A percentile compares a stretch with the other conserved stretches of the same genome.
Conservation (phyloP, 495 filamentous ascomycete genomes). For the Lindgomyces ingoldianus region DNA sequence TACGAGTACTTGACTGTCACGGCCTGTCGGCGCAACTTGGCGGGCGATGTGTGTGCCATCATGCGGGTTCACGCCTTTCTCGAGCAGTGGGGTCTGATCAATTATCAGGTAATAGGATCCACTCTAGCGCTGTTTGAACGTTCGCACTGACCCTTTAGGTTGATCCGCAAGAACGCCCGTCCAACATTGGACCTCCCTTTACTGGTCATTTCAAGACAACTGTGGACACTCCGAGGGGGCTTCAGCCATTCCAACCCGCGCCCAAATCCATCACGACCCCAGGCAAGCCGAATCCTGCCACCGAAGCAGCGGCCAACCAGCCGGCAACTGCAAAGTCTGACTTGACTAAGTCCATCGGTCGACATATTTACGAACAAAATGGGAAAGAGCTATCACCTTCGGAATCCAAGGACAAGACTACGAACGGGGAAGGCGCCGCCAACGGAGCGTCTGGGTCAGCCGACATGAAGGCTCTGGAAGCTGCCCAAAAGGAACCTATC, state of each 20-base stretch:
- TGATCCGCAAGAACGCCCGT: conserved; percentile 90
- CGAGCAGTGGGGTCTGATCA: conserved; percentile 99
- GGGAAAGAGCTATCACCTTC: conserved; percentile 69
- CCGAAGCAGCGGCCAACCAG: conserved; percentile 77
- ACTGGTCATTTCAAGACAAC: conserved; percentile 95
- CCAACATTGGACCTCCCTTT: conserved; percentile 92
- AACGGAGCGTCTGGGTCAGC: conserved; percentile 56
- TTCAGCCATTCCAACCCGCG: conserved; percentile 91
- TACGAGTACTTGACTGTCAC: conserved; percentile 96
- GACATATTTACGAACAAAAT: conserved; percentile 92
- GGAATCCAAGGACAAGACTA: conserved; percentile 55
- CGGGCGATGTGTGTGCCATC: conserved; percentile 96
- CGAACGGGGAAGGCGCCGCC: conserved; percentile 69
- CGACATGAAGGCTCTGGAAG: conserved; percentile 61
- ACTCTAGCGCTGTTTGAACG: background rate
- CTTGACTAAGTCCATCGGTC: conserved; percentile 83
- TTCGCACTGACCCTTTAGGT: conserved; percentile 60
- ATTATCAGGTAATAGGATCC: conserved; percentile 78
- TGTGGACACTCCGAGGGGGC: conserved; percentile 89
- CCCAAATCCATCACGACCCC: conserved; percentile 70
- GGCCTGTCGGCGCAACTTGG: conserved; percentile 92
- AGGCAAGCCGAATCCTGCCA: conserved; percentile 69
- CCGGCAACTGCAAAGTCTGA: conserved; percentile 69
- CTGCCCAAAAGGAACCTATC: conserved; percentile 59
- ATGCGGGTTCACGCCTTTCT: conserved; percentile 98